Percentiles rank a stretch among this genome's conserved stretches.
Evolutionary conservation across 1,139 yeast genomes (phyloP).

Genomic region (Blastobotrys persicus): DNA sequence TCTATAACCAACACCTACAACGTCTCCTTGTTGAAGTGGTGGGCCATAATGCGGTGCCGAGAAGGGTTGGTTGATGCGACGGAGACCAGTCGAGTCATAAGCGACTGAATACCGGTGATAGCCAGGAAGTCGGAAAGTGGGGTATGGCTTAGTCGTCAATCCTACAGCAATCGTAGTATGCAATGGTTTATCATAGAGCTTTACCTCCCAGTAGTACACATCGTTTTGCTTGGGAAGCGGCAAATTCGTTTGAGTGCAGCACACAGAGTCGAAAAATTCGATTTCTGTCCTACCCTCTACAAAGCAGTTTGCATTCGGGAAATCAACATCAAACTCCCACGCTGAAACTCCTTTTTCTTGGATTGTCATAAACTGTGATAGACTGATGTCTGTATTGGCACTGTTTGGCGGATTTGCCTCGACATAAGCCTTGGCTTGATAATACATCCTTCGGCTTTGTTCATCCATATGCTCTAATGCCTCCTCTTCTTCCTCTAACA

Average conservation of each 20-base stretch:
- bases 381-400: conserved; percentile 40
- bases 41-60: conserved; percentile 74
- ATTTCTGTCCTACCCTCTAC: conserved; percentile 76
- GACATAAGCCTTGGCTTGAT: conserved; percentile 57
- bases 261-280: conserved; percentile 64
- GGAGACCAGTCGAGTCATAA: conserved; percentile 80
- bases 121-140: conserved; percentile 86
- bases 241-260: conserved; percentile 78
- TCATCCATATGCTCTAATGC: conserved; percentile 68
- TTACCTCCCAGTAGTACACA: conserved; percentile 87
- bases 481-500: conserved; percentile 63
- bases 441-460: conserved; percentile 42
- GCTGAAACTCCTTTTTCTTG: conserved; percentile 93
- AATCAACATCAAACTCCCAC: conserved; percentile 84
- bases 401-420: conserved; percentile 46
- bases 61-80: conserved; percentile 81
- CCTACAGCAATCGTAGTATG: conserved; percentile 68
- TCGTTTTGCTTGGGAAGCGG: conserved; percentile 86
- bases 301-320: conserved; percentile 52
- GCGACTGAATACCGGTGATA: conserved; percentile 77
- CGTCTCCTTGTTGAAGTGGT: conserved; percentile 76
- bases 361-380: conserved; percentile 54
- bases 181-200: conserved; percentile 60
- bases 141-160: conserved; percentile 83
- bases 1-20: conserved; percentile 88